Evolutionary conservation across 2,329 filamentous ascomycete genomes (phyloP).

Genomic region (Dothistroma septosporum): DNA sequence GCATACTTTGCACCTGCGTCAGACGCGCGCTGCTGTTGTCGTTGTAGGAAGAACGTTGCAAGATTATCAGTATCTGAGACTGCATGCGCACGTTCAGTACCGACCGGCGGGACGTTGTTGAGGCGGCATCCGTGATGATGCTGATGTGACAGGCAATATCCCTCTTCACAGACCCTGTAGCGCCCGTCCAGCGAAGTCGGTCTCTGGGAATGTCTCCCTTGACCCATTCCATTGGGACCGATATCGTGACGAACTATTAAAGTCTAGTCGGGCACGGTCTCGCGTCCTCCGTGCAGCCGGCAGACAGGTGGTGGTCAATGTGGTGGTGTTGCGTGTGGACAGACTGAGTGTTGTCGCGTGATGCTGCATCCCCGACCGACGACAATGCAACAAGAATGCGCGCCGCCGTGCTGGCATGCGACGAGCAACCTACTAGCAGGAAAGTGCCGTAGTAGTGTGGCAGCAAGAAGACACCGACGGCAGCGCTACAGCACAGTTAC

Average conservation of each 20-base stretch:
- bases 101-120: not conserved
- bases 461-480: not conserved
- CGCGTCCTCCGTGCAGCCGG: not conserved
- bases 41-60: not conserved
- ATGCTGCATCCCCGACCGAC: not conserved
- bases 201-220: not conserved
- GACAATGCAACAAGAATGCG: too few species aligned
- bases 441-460: not conserved
- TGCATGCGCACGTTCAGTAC: not conserved
- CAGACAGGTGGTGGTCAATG: not conserved
- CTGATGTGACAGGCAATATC: not conserved
- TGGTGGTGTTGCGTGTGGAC: not conserved
- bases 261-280: not conserved
- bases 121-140: not conserved
- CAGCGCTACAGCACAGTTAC: not conserved
- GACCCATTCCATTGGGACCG: not conserved
- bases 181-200: not conserved
- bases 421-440: not conserved
- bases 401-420: not conserved
- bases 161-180: not conserved
- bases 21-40: not conserved
- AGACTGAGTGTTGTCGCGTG: not conserved
- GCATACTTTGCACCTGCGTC: not conserved
- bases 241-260: not conserved
- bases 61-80: not conserved